phyloP scores from a whole-genome alignment of 257 asterid species.

The Nicotiana noctiflora region DNA sequence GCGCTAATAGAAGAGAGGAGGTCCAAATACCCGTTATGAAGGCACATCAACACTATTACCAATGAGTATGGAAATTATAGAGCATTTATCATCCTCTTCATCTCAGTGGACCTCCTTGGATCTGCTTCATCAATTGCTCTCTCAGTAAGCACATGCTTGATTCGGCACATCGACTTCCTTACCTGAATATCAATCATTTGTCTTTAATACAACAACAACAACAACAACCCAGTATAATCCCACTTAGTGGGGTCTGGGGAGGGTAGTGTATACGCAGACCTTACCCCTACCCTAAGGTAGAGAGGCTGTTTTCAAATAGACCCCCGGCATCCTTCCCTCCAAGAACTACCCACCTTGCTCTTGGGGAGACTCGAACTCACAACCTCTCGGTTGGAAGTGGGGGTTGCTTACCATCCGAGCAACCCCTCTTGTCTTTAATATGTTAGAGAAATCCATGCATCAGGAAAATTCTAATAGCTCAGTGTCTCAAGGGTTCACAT shows the following conservation, averaged over 20 bases:
- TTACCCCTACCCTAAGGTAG: no score
- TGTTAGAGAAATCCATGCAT: neutral
- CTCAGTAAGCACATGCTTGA: conserved; percentile 91
- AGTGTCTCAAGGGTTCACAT: neutral
- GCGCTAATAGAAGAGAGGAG: neutral
- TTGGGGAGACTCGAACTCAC: no score
- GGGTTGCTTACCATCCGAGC: no score
- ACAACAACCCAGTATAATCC: no score
- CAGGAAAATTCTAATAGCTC: neutral
- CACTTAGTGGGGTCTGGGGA: no score
- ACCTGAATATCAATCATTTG: conserved; percentile 45
- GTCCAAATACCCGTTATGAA: neutral
- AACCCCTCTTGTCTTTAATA: no score
- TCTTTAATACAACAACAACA: no score
- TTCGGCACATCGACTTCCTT: conserved; percentile 84
- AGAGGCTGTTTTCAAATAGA: no score
- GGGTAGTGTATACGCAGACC: no score
- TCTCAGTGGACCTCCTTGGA: conserved; percentile 80
- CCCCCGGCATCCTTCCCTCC: no score
- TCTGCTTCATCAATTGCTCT: conserved; percentile 93
- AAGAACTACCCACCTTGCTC: no score
- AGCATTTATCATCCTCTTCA: conserved; percentile 89
- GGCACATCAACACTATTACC: neutral
- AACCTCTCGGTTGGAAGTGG: no score
- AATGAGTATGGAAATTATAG: conserved; percentile 20